Evolutionary conservation across 768 basidiomycete genomes (phyloP).

Genomic region (Tylopilus intermedius): DNA sequence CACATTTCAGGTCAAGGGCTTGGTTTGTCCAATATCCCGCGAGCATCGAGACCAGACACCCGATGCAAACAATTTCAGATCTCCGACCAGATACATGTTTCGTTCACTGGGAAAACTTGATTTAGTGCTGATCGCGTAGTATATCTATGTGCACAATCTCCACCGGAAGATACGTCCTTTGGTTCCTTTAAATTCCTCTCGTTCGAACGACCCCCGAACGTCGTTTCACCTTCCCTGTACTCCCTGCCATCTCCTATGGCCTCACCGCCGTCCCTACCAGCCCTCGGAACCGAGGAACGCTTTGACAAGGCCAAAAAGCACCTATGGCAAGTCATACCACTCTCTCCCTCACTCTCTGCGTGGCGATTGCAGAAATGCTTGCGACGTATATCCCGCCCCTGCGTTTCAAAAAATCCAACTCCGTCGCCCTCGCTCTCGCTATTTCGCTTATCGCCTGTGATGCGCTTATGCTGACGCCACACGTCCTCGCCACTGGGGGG

Average conservation of each 20-base stretch:
- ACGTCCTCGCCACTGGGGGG: conserved; percentile 18
- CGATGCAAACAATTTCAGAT: conserved; percentile 33
- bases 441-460: conserved; percentile 21
- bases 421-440: conserved; percentile 9
- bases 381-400: conserved; percentile 12
- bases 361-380: conserved; percentile 5
- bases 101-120: conserved; percentile 33
- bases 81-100: conserved; percentile 36
- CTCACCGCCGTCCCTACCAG: conserved; percentile 18
- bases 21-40: conserved; percentile 33
- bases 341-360: conserved; percentile 4
- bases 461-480: conserved; percentile 31
- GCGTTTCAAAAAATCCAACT: conserved; percentile 10
- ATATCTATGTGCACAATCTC: conserved; percentile 38
- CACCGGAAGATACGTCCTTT: conserved; percentile 27
- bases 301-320: conserved; percentile 36
- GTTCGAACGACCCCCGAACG: conserved; percentile 21
- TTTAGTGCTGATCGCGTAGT: conserved; percentile 38
- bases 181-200: conserved; percentile 29
- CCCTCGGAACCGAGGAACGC: conserved; percentile 26
- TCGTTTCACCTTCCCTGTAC: conserved; percentile 24
- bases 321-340: conserved; percentile 27
- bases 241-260: conserved; percentile 19
- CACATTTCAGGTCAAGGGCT: conserved; percentile 32
- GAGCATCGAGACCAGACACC: conserved; percentile 34